phyloP scores from a whole-genome alignment of 345 rosid genomes.

The Mercurialis annua region DNA sequence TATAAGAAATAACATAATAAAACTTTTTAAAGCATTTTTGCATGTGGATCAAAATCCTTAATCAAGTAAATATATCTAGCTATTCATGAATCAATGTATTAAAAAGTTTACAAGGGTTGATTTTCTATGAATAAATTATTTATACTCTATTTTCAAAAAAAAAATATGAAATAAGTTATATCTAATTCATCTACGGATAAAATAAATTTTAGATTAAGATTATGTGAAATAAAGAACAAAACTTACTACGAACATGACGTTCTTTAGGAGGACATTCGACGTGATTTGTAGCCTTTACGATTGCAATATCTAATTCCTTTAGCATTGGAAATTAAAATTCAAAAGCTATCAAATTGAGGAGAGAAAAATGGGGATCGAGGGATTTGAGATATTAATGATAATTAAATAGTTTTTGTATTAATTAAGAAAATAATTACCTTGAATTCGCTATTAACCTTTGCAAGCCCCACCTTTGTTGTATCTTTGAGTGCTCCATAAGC shows the following conservation, averaged over 20 bases:
- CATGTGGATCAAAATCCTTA: too few species aligned
- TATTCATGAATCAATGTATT: too few species aligned
- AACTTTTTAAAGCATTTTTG: too few species aligned
- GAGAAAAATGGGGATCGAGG: background rate
- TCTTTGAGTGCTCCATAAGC: conserved; percentile 98
- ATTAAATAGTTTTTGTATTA: too few species aligned
- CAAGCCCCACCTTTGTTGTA: conserved; percentile 93
- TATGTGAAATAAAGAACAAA: background rate
- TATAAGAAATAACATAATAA: too few species aligned
- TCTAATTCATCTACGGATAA: background rate
- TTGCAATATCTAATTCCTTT: conserved; percentile 91
- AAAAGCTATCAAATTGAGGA: conserved; percentile 1
- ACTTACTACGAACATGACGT: conserved; percentile 90
- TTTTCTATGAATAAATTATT: too few species aligned
- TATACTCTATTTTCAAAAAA: background rate
- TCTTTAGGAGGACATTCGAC: conserved; percentile 94
- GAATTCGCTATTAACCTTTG: conserved; percentile 96
- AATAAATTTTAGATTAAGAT: too few species aligned
- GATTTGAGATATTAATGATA: background rate
- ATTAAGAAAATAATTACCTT: conserved; percentile 53
- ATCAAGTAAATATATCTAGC: too few species aligned
- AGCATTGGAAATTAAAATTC: background rate
- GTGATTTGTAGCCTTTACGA: conserved; percentile 94
- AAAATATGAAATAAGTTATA: background rate
- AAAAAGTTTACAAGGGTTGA: too few species aligned